phyloP scores from a whole-genome alignment of 768 basidiomycete genomes.

The Kwoniella dejecticola region DNA sequence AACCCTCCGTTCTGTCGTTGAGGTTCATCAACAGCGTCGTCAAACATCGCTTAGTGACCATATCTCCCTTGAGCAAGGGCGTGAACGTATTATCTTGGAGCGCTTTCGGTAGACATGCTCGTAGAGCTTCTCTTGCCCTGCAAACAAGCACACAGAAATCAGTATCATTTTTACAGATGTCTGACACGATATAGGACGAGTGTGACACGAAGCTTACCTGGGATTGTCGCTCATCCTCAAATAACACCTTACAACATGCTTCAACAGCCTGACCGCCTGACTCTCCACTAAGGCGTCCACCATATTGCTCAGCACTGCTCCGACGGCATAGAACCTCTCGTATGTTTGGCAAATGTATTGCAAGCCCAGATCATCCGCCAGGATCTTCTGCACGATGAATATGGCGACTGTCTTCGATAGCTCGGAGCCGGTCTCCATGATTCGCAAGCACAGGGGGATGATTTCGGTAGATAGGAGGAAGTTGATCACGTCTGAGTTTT shows the following conservation, averaged over 20 bases:
- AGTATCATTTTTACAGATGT: not conserved
- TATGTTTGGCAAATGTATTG: constrained; percentile 99
- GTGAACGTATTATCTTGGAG: constrained; percentile 91
- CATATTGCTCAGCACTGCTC: constrained; percentile 98
- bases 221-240: constrained; percentile 92
- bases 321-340: constrained; percentile 98
- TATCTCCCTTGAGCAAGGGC: constrained; percentile 90
- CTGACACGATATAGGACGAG: not conserved
- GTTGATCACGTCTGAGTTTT: constrained; percentile 98
- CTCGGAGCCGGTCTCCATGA: constrained; percentile 99
- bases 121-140: constrained; percentile 93
- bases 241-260: constrained; percentile 98
- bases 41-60: constrained; percentile 71
- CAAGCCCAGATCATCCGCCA: constrained; percentile 94
- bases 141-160: not conserved
- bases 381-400: constrained; percentile 95
- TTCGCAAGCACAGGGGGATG: constrained; percentile 96
- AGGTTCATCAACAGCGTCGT: not conserved
- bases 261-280: constrained; percentile 91
- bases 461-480: constrained; percentile 99
- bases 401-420: constrained; percentile 98
- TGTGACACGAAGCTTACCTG: constrained; percentile 61
- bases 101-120: constrained; percentile 93
- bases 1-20: constrained; percentile 34
- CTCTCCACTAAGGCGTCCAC: constrained; percentile 96